Percentiles rank a stretch among this genome's conserved stretches.
These are phyloP conservation scores for Mycena latifolia DNA, from an alignment of 768 basidiomycete genomes.

Conservation along the genomic window DNA sequence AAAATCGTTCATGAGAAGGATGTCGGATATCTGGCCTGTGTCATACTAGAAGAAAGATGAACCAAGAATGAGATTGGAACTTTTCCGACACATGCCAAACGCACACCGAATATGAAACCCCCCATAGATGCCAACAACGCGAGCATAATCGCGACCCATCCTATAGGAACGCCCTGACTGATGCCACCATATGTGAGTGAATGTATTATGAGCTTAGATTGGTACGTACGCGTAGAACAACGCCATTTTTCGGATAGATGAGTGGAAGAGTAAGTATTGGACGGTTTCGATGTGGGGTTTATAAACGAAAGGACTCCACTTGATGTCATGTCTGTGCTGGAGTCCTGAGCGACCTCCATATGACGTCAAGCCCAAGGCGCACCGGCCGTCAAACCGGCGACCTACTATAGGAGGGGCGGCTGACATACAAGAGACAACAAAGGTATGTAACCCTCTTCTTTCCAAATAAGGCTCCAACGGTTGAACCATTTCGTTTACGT, in stretches of 20 bases:
- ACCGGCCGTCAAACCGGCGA: conserved; percentile 9
- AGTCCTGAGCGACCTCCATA: conserved; percentile 14
- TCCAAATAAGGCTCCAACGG: neutral
- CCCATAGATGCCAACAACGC: conserved; percentile 80
- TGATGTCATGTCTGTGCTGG: conserved; percentile 18
- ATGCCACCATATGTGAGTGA: conserved; percentile 17
- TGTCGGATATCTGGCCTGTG: conserved; percentile 84
- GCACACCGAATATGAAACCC: conserved; percentile 70
- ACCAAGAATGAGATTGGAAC: conserved; percentile 23
- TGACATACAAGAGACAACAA: conserved; percentile 2
- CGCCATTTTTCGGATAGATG: conserved; percentile 26
- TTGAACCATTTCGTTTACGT: too few relatives aligned
- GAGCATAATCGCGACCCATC: conserved; percentile 71
- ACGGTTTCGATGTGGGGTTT: conserved; percentile 25
- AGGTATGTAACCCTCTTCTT: conserved; percentile 11
- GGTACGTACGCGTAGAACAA: conserved; percentile 26
- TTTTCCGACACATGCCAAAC: conserved; percentile 37
- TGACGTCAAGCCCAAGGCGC: conserved; percentile 12
- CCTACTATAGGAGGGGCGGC: neutral
- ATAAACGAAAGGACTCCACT: conserved; percentile 30
- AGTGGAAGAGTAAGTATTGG: conserved; percentile 28
- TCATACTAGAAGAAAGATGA: conserved; percentile 58
- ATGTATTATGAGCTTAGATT: conserved; percentile 18
- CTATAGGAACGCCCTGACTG: conserved; percentile 73
- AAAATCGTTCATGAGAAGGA: conserved; percentile 81